Conservation (phyloP, 176 grass and related monocot species). For the Ampelocalamus luodianensis region DNA sequence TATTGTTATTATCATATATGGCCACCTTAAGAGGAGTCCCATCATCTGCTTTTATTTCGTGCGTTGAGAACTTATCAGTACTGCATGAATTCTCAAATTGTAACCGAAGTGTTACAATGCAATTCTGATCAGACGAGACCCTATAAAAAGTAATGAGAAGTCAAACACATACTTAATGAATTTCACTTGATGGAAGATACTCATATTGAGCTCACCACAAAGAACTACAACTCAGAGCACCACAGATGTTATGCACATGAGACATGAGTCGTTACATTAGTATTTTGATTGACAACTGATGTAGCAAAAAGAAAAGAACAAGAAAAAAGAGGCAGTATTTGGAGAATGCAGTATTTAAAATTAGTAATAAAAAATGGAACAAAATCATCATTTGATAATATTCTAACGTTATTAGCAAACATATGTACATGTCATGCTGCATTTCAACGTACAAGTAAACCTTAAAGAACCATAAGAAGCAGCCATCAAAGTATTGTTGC, state of each 20-base stretch:
- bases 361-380: too few relatives aligned
- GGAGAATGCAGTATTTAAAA: neutral
- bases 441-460: neutral
- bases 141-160: constrained; percentile 19
- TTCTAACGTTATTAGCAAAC: neutral
- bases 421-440: neutral
- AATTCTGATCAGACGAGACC: neutral
- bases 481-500: neutral
- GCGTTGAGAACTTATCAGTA: constrained; percentile 2
- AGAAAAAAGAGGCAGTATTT: neutral
- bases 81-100: constrained; percentile 27
- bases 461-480: neutral
- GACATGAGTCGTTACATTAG: neutral
- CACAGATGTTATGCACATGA: neutral
- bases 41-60: constrained; percentile 30
- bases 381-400: neutral
- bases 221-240: neutral
- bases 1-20: neutral
- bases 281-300: neutral
- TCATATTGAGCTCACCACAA: neutral
- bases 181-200: neutral
- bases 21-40: constrained; percentile 13
- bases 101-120: neutral
- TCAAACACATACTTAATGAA: neutral
- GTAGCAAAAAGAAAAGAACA: neutral